These are phyloP conservation scores for Nepenthes gracilis DNA, from an alignment of 148 eudicot genomes.

Conservation along the genomic window DNA sequence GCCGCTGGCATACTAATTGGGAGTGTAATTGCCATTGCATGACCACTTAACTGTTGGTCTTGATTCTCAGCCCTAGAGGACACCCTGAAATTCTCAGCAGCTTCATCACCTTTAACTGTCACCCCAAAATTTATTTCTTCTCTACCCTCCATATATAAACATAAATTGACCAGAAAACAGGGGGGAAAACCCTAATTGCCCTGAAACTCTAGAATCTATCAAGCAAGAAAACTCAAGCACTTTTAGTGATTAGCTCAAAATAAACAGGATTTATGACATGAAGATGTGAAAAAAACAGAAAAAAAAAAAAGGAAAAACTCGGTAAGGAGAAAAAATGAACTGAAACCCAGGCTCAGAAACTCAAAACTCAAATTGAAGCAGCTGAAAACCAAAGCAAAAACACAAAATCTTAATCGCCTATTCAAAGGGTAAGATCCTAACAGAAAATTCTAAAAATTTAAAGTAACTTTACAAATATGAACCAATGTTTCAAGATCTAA, in stretches of 20 bases:
- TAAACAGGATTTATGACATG: slow-evolving; percentile 10
- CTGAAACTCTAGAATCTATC: slow-evolving; percentile 20
- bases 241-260: slow-evolving; percentile 14
- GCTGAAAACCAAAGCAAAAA: slow-evolving; percentile 8
- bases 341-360: not conserved
- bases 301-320: not conserved
- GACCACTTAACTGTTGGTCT: slow-evolving; percentile 21
- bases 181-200: slow-evolving; percentile 6
- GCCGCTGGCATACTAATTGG: slow-evolving; percentile 15
- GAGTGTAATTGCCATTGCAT: slow-evolving; percentile 21
- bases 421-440: slow-evolving; percentile 9
- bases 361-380: slow-evolving; percentile 3
- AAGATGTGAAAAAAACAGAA: not conserved
- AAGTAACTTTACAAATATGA: slow-evolving; percentile 3
- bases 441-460: slow-evolving; percentile 7
- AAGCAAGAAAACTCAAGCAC: slow-evolving; percentile 7
- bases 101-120: slow-evolving; percentile 34
- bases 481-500: slow-evolving; percentile 22
- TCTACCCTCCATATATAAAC: slow-evolving; percentile 59
- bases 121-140: slow-evolving; percentile 42
- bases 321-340: slow-evolving; percentile 1
- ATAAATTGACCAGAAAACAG: slow-evolving; percentile 9
- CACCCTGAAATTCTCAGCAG: slow-evolving; percentile 26
- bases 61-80: slow-evolving; percentile 36
- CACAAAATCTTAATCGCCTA: slow-evolving; percentile 11